Evolutionary conservation across 371 early-diverging fungal genomes (phyloP).

Genomic region (Funneliformis caledonium): DNA sequence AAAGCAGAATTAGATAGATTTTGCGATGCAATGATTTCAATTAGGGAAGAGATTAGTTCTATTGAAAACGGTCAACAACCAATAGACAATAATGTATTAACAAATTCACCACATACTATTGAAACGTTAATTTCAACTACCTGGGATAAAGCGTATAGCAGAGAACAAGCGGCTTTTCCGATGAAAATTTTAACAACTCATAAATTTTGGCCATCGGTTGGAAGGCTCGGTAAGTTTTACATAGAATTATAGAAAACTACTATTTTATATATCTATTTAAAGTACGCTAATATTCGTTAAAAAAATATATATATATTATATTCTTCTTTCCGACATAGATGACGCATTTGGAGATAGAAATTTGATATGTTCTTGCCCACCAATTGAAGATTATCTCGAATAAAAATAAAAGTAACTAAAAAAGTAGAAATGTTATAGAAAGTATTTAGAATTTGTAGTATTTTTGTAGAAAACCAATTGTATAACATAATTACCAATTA

Average conservation of each 20-base stretch:
- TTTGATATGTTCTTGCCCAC: slow-evolving; percentile 90
- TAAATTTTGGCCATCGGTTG: slow-evolving; percentile 96
- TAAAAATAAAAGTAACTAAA: not conserved
- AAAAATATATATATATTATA: too few species aligned
- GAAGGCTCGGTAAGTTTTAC: slow-evolving; percentile 59
- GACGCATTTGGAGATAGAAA: slow-evolving; percentile 95
- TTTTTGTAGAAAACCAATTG: not conserved
- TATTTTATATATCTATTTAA: not conserved
- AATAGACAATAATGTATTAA: slow-evolving; percentile 83
- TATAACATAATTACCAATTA: too few species aligned
- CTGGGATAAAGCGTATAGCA: slow-evolving; percentile 85
- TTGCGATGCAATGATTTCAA: slow-evolving; percentile 96
- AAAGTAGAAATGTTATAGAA: too few species aligned
- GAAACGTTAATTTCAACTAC: slow-evolving; percentile 71
- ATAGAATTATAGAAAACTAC: not conserved
- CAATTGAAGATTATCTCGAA: slow-evolving; percentile 52
- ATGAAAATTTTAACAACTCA: slow-evolving; percentile 73
- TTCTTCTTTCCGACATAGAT: slow-evolving; percentile 52
- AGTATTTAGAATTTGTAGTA: too few species aligned
- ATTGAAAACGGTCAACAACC: slow-evolving; percentile 85
- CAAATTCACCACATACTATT: slow-evolving; percentile 89
- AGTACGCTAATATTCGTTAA: not conserved
- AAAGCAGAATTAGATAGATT: slow-evolving; percentile 93
- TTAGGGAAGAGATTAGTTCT: slow-evolving; percentile 88
- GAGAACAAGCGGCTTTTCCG: slow-evolving; percentile 93